Base-by-base conservation (phyloP, 192 early-diverging fungal genomes). In the Mortierella hygrophila region DNA sequence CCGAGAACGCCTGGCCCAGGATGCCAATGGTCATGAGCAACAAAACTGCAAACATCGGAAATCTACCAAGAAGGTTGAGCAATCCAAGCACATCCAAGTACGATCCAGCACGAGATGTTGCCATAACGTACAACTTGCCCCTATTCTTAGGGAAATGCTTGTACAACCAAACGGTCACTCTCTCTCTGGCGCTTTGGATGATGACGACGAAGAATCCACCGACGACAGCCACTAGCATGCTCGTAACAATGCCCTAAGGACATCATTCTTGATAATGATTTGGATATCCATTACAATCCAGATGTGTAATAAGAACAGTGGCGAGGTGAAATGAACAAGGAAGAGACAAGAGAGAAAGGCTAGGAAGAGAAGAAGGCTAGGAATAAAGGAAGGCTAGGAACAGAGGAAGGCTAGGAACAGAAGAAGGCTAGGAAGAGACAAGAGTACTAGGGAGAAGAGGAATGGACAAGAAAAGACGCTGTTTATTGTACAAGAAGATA, bases 81-180 rank as follows among this genome's bases (percentile, higher is more conserved):
- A 75, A 40, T n/a, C 74, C 55, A 38, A 75, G 49, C 9, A 75
- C 74, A 55, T 75, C 74, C 74, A 75, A 37, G 57, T 60, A 75
- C 13, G 74, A 75, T 40, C 74, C 74, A 60, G 18, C 54, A 60
- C 74, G 74, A 40, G 74, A 60, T 21, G 74, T 75, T 63, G 74
- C 55, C 57, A 75, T 75, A 55, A 75, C 74, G 38, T 75, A 75
- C 49, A 75, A n/a, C 55, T 75, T 75, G 74, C 52, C 74, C 55
- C 35, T 75, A 55, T 75, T 75, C 52, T 42, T 75, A 20, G 74
- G 74, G 74, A 75, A 75, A 40, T 55, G 49, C 55, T 55, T 75
- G 55, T 42, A 75, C 18, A 75, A 41, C 55, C 74, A 63, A 55
- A 55, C 20, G 21, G 74, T 75, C 11, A 75, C 52, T 60, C 49